Evolutionary conservation across 2,329 filamentous ascomycete species (phyloP).

Genomic region (Xylariaceae sp.): DNA sequence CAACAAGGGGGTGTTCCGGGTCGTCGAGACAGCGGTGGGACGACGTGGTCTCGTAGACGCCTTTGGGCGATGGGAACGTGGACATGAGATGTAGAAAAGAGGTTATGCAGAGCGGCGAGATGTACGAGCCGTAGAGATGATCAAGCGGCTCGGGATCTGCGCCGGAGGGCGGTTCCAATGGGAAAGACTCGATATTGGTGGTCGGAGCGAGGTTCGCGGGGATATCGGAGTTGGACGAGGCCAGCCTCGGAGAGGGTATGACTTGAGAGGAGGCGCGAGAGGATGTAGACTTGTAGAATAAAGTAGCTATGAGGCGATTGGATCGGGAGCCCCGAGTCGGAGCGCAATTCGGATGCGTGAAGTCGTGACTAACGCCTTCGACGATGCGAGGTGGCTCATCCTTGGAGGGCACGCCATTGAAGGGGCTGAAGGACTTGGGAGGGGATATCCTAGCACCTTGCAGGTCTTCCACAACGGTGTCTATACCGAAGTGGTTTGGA

Average conservation of each 20-base stretch:
- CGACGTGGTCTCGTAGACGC: constrained; percentile 57
- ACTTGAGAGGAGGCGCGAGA: constrained; percentile 35
- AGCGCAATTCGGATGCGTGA: constrained; percentile 66
- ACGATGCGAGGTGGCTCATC: constrained; percentile 62
- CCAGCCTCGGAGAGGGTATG: constrained; percentile 41
- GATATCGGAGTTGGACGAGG: constrained; percentile 45
- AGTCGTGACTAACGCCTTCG: constrained; percentile 63
- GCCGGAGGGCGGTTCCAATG: constrained; percentile 58
- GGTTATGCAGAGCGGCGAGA: constrained; percentile 66
- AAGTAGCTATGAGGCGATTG: constrained; percentile 61
- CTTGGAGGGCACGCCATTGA: constrained; percentile 63
- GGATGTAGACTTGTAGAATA: constrained; percentile 60
- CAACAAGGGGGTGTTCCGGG: constrained; percentile 61
- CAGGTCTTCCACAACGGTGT: constrained; percentile 64
- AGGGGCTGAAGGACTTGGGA: constrained; percentile 50
- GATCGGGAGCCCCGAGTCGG: constrained; percentile 51
- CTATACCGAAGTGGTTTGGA: constrained; percentile 62
- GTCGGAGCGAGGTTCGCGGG: constrained; percentile 63
- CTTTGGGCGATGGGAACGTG: constrained; percentile 58
- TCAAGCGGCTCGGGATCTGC: constrained; percentile 62
- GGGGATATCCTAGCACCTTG: constrained; percentile 43
- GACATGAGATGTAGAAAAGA: constrained; percentile 69
- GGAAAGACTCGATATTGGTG: constrained; percentile 59
- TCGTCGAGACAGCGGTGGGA: constrained; percentile 68
- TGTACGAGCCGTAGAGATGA: constrained; percentile 67